Base-by-base conservation (phyloP, 208 protist species). In the Leishmania major region DNA sequence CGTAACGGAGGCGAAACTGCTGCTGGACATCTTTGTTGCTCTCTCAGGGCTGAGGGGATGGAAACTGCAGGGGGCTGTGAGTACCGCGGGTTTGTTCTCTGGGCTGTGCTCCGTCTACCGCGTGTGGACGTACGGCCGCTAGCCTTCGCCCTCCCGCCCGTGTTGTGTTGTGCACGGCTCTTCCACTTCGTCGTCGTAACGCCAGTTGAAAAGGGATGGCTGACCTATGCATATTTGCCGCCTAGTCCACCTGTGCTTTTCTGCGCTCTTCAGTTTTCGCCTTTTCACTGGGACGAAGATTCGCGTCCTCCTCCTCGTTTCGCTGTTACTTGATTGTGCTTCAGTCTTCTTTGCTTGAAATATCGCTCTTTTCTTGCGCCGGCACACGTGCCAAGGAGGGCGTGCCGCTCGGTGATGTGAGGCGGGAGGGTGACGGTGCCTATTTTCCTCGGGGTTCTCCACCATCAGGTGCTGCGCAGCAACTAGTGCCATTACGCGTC, bases 101-200 rank as follows among this genome's bases (percentile, higher is more conserved):
- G 95, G 93, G 1, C 83, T 98, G 71, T 93, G 93, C 55, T 98
- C 95, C 1, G 88, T 98, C n/a, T 98, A 98, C 75, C 90, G 95
- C 55, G 95, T 98, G 13, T 98, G 95, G 95, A 96, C 95, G 6
- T 98, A 98, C 82, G 95, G 95, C 13, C 90, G 95, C 37, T 98
- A 66, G 57, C 28, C 40, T 19, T 45, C 13, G 10, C 31, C 69
- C 11, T 3, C 28, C 8, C 11, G 15, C 69, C 28, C 6, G 5
- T 72, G 45, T 13, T 25, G 43, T 19, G 43, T 53, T 45, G 0
- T 17, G 22, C 19, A 15, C 37, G 2, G 28, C 2, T 74, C 49
- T 55, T 74, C 11, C 22, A 37, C 40, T 55, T 55, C 13, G 6
- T 49, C 10, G 69, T 55, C 25, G 45, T 53, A 28, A 31, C 25